phyloP scores from a whole-genome alignment of 345 rosid species.

The Salix arbutifolia region DNA sequence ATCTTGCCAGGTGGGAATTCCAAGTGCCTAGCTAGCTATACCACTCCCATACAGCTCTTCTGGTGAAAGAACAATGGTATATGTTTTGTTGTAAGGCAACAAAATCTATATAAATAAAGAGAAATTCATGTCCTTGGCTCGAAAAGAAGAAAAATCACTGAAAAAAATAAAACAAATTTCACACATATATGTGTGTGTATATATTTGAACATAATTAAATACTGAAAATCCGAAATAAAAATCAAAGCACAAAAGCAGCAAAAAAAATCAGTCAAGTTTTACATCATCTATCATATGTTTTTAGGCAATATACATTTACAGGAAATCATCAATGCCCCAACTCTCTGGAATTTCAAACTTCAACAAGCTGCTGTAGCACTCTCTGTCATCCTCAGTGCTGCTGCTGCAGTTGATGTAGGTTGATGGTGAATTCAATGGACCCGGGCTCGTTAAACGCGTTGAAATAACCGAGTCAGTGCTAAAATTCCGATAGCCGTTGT shows the following conservation, averaged over 20 bases:
- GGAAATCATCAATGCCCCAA: slow-evolving; percentile 60
- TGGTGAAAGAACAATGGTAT: background rate
- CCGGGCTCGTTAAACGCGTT: slow-evolving; percentile 53
- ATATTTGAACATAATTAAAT: slow-evolving; percentile 17
- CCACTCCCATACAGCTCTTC: background rate
- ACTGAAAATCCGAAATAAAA: slow-evolving; percentile 7
- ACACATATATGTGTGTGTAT: background rate
- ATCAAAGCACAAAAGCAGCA: background rate
- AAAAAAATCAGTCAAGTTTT: background rate
- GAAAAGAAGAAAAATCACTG: background rate
- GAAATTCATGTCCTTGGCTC: background rate
- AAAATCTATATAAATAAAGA: background rate
- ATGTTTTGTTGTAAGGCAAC: background rate
- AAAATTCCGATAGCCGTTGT: slow-evolving; percentile 34
- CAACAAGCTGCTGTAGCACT: slow-evolving; percentile 65
- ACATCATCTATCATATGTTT: background rate
- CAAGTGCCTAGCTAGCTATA: background rate
- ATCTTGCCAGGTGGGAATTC: background rate
- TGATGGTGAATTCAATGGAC: slow-evolving; percentile 48
- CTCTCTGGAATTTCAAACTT: slow-evolving; percentile 70
- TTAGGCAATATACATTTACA: slow-evolving; percentile 37
- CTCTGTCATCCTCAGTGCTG: slow-evolving; percentile 62
- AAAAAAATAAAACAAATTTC: slow-evolving; percentile 17
- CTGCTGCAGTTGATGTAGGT: slow-evolving; percentile 47
- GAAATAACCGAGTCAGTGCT: slow-evolving; percentile 52